phyloP scores from a whole-genome alignment of 345 rosid species.

The Crucihimalaya himalaica region DNA sequence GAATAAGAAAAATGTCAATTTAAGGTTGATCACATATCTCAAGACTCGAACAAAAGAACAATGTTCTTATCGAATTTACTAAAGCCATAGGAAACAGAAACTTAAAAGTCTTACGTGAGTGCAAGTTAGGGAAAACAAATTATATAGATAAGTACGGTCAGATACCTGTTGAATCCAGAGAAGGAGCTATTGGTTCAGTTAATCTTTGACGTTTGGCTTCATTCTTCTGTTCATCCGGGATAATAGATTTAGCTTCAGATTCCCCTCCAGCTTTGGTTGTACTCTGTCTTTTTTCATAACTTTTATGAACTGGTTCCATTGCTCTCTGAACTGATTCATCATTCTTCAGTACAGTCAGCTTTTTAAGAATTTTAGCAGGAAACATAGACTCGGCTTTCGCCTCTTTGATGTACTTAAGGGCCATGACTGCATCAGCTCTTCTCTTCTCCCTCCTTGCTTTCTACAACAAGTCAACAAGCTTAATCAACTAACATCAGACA shows the following conservation, averaged over 20 bases:
- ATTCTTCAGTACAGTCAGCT: neutral
- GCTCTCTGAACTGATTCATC: neutral
- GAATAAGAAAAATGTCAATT: conserved; percentile 11
- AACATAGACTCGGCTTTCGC: conserved; percentile 13
- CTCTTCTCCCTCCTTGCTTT: conserved; percentile 26
- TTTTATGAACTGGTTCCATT: conserved; percentile 4
- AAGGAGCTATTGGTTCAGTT: conserved; percentile 10
- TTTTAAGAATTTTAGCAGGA: conserved; percentile 12
- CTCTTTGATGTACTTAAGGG: conserved; percentile 27
- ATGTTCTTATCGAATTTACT: neutral
- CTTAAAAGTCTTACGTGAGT: neutral
- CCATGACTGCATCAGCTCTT: conserved; percentile 30
- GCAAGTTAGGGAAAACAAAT: neutral
- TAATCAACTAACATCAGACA: conserved; percentile 19
- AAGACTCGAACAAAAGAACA: neutral
- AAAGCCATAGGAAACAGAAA: neutral
- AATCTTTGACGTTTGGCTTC: conserved; percentile 27
- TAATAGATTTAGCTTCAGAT: neutral
- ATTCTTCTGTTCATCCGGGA: neutral
- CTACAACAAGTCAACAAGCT: conserved; percentile 21
- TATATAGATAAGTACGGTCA: neutral
- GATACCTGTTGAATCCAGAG: conserved; percentile 31
- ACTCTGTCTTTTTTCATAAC: neutral
- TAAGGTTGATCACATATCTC: neutral
- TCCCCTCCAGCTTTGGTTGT: neutral